Evolutionary conservation across 306 rosid genomes (phyloP).

Genomic region (Canavalia ensiformis): DNA sequence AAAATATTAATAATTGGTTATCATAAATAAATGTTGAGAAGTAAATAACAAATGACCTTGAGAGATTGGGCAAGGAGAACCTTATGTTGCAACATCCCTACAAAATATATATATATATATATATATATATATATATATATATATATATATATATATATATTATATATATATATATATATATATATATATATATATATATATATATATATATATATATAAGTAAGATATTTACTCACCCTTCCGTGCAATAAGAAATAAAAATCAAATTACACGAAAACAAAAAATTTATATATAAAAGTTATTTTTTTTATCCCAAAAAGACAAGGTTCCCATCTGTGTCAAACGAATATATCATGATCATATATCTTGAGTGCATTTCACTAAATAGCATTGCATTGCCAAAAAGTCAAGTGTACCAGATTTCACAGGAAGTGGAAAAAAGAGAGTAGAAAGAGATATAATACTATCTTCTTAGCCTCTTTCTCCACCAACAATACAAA

Average conservation of each 20-base stretch:
- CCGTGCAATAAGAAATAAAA: slow-evolving; percentile 57
- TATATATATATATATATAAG: too few species aligned
- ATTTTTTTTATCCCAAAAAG: neutral
- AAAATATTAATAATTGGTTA: too few species aligned
- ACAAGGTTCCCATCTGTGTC: neutral
- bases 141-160: too few species aligned
- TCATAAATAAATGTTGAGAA: neutral
- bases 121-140: too few species aligned
- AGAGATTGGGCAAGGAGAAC: slow-evolving; percentile 47
- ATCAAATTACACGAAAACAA: slow-evolving; percentile 1
- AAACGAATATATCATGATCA: neutral
- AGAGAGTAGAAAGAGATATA: neutral
- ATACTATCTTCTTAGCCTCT: slow-evolving; percentile 28
- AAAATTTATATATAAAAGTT: neutral
- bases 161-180: too few species aligned
- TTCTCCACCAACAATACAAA: slow-evolving; percentile 41
- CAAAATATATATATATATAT: neutral
- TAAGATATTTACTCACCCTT: slow-evolving; percentile 67
- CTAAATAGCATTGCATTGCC: slow-evolving; percentile 36
- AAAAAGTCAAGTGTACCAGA: slow-evolving; percentile 45
- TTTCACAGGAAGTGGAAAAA: slow-evolving; percentile 23
- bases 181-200: too few species aligned
- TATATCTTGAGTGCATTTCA: slow-evolving; percentile 42
- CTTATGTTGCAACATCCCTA: slow-evolving; percentile 33
- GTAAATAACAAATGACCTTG: slow-evolving; percentile 10